Base-by-base conservation (phyloP, 2,329 filamentous ascomycete genomes). In the Beauveria asiatica region DNA sequence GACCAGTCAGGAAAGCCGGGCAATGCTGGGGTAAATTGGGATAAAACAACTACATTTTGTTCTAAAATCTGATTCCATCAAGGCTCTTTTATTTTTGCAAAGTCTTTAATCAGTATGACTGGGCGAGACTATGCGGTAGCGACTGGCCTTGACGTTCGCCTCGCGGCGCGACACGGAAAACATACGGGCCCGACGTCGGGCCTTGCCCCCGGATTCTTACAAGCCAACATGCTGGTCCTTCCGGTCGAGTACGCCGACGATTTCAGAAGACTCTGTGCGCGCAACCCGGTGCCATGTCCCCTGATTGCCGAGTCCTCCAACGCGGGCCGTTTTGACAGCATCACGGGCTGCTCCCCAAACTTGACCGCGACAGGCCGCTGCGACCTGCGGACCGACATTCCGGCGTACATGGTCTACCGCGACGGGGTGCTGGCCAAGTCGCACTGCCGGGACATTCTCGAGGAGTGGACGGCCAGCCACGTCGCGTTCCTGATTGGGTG, bases 401-500 rank as follows among this genome's bases (percentile, higher is more conserved):
- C 85, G 0, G 74, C 72, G 23, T 88, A 84, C 68, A 81, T 79
- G 64, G 74, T 87, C 13, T 87, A 86, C 68, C 64, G 73, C n/a
- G 70, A 82, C 60, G 77, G 77, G 2, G 70, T 71, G 49, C 70
- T 80, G 2, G 64, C 70, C 5, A 72, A 73, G 21, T 67, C 70
- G 0, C 72, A 74, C 17, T 70, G 72, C 37, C 54, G 66, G 1
- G 75, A 83, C 66, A 73, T 88, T 17, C 65, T 70, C 1, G 65
- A 70, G 2, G 69, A 82, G 45, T 88, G 84, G 85, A 78, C 76
- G 0, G 67, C 74, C 5, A 78, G 85, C 63, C 82, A 88, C 64
- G 79, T 84, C 25, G 84, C 77, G 0, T 88, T 85, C 66, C 68
- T 87, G 49, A 80, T 88, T 62, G 85, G 84, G 9, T 88, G 84